phyloP scores from a whole-genome alignment of 176 grass and related monocot species.

The Areca catechu region DNA sequence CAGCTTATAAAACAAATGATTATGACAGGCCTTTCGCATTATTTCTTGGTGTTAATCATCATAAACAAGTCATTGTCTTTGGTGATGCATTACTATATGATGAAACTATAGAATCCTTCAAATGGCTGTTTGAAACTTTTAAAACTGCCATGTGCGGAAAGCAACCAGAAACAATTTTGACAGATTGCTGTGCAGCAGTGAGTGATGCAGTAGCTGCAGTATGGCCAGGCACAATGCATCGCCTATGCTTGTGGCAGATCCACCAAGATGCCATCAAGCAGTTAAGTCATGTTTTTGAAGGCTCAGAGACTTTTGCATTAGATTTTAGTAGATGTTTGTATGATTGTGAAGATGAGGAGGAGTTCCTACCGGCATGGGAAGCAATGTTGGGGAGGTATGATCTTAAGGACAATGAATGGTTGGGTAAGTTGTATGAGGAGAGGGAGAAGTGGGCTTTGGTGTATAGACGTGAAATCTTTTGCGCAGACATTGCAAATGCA shows the following conservation, averaged over 20 bases:
- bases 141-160: constrained; percentile 70
- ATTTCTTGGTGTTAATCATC: constrained; percentile 84
- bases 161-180: constrained; percentile 72
- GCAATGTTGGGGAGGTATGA: constrained; percentile 57
- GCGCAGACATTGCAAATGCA: constrained; percentile 47
- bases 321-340: constrained; percentile 65
- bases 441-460: constrained; percentile 74
- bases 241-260: constrained; percentile 55
- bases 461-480: constrained; percentile 52
- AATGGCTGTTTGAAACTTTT: constrained; percentile 67
- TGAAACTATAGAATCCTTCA: constrained; percentile 64
- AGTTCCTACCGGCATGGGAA: constrained; percentile 52
- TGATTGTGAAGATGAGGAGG: constrained; percentile 50
- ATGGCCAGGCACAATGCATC: constrained; percentile 53
- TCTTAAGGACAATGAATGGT: constrained; percentile 73
- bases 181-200: constrained; percentile 35
- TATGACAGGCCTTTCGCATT: constrained; percentile 53
- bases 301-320: constrained; percentile 36
- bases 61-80: constrained; percentile 65
- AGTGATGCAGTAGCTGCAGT: constrained; percentile 39
- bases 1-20: constrained; percentile 51
- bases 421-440: constrained; percentile 52
- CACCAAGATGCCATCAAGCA: constrained; percentile 44
- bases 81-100: constrained; percentile 57
- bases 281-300: constrained; percentile 43